Base-by-base conservation (phyloP, 345 rosid species). In the Salix purpurea region DNA sequence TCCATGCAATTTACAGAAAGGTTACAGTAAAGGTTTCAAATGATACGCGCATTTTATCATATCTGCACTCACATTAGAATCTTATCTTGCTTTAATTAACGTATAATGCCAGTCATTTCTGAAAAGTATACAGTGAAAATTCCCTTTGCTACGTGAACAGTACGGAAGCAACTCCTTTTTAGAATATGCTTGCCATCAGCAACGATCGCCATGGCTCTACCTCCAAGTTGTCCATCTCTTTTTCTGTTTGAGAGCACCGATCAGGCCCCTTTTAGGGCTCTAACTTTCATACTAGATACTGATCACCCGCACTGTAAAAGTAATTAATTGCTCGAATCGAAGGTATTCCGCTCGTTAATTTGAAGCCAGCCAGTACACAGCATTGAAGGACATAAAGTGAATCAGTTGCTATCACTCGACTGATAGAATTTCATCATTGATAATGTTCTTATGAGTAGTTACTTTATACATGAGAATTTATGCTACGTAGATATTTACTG, bases 11-110 rank as follows among this genome's bases (percentile, higher is more conserved):
- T 67, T 19, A 9, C 36, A 34, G 23, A 34, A 71, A 67, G 67
- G 70, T 50, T 40, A 30, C 26, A 70, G 23, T 46, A 65, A 62
- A 46, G 18, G 42, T 70, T 13, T 69, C 52, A 19, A 19, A 28
- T 65, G 75, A 66, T 70, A 67, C 26, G 3, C 6, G 54, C 52
- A 18, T 36, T 39, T 36, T 65, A 44, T 67, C 56, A 37, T 50
- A 6, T 15, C 7, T 37, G 37, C 76, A 52, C 40, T 77, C 85
- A 77, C 66, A 28, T 44, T 40, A 62, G 82, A 83, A 83, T 83
- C 80, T 74, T 61, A 68, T 46, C 70, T 18, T 7, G 40, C 67
- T 78, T 75, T 75, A 36, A 11, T 58, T 26, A 36, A 36, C 5
- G 37, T 60, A 54, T 61, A 77, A 80, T 62, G 74, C 74, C 72